These are phyloP conservation scores for Phycomyces nitens DNA, from an alignment of 192 early-diverging fungal genomes.

Conservation along the genomic window DNA sequence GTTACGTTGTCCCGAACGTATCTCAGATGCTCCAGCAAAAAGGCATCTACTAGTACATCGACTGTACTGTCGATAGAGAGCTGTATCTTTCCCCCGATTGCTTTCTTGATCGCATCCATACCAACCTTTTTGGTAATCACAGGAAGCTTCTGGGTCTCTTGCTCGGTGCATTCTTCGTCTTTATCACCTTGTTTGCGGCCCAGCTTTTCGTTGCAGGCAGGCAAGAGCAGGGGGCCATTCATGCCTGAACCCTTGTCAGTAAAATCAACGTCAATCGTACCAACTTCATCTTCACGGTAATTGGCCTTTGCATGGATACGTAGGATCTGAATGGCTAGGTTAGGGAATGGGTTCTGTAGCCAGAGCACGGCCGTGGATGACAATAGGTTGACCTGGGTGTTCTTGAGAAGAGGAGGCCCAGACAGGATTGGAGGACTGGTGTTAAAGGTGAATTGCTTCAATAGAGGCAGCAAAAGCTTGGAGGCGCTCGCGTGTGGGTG, in stretches of 20 bases:
- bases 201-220: constrained; percentile 9
- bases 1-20: constrained; percentile 41
- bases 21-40: constrained; percentile 36
- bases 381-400: constrained; percentile 29
- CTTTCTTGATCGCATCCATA: constrained; percentile 44
- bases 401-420: constrained; percentile 15
- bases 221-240: constrained; percentile 24
- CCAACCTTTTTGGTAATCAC: constrained; percentile 30
- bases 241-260: constrained; percentile 12
- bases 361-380: constrained; percentile 31
- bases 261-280: constrained; percentile 28
- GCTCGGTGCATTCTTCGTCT: neutral
- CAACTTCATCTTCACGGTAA: constrained; percentile 18
- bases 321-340: constrained; percentile 16
- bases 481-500: constrained; percentile 23
- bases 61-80: constrained; percentile 45
- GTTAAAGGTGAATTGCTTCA: constrained; percentile 25
- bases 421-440: constrained; percentile 17
- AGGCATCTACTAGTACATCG: constrained; percentile 35
- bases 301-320: constrained; percentile 28
- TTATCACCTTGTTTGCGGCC: neutral
- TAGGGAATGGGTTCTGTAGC: constrained; percentile 30
- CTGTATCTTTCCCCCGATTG: constrained; percentile 40
- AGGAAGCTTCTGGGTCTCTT: constrained; percentile 27
- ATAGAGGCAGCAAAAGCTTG: constrained; percentile 1